Conservation (phyloP, 441 rosid species). For the Eruca vesicaria region DNA sequence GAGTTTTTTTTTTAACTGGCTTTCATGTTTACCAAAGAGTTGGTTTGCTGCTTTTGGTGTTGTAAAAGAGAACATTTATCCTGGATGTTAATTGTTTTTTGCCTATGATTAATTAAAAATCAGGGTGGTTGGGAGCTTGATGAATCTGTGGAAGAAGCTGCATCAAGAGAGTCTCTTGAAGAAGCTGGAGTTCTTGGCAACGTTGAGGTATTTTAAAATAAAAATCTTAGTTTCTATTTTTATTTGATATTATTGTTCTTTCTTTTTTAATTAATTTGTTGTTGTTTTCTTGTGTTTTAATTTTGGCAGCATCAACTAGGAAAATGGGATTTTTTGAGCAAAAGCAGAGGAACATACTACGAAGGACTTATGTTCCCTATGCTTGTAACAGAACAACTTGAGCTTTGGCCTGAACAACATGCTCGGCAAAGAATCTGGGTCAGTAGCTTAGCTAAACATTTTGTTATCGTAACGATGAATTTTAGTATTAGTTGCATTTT, state of each 20-base stretch:
- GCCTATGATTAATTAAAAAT: neutral
- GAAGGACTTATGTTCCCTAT: slow-evolving; percentile 94
- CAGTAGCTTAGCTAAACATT: neutral
- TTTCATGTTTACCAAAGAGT: neutral
- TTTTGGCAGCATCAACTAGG: slow-evolving; percentile 62
- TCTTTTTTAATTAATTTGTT: neutral
- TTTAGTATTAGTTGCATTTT: neutral
- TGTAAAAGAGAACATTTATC: neutral
- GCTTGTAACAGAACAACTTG: slow-evolving; percentile 80
- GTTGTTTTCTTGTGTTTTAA: neutral
- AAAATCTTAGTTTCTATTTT: neutral
- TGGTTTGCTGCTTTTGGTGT: neutral
- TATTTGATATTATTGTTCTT: neutral
- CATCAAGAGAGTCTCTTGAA: slow-evolving; percentile 76
- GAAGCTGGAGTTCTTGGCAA: slow-evolving; percentile 92
- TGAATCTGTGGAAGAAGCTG: slow-evolving; percentile 83
- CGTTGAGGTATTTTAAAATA: slow-evolving; percentile 53
- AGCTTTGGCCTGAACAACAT: slow-evolving; percentile 83
- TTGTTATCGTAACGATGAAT: neutral
- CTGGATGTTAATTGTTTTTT: neutral
- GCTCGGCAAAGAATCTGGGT: slow-evolving; percentile 79
- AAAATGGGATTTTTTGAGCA: slow-evolving; percentile 85
- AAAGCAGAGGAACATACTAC: slow-evolving; percentile 74
- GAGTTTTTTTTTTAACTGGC: too few relatives aligned
- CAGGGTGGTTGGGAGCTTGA: slow-evolving; percentile 98